Percentiles rank a stretch among this genome's conserved stretches.
These are phyloP conservation scores for Beauveria asiatica DNA, from an alignment of 2,329 filamentous ascomycete genomes.

Conservation along the genomic window DNA sequence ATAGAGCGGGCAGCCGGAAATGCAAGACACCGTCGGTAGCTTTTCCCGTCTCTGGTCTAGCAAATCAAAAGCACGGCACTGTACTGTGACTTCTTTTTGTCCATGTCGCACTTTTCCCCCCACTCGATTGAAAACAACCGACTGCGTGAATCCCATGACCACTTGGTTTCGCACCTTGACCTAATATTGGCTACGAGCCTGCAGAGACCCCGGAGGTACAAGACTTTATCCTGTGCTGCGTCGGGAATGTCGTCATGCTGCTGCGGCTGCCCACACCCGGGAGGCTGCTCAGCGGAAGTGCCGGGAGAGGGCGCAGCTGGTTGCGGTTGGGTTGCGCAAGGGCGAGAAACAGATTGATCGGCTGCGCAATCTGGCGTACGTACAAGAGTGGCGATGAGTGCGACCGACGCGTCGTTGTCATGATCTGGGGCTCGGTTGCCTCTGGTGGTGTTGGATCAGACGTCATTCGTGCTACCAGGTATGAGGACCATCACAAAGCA, in stretches of 20 bases:
- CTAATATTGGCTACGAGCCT: neutral
- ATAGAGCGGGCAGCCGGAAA: neutral
- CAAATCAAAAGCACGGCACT: no score
- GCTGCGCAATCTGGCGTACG: neutral
- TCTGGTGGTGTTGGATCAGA: neutral
- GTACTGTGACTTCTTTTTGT: no score
- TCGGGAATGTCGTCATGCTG: neutral
- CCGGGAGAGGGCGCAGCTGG: no score
- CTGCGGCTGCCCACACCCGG: neutral
- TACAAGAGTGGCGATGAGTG: neutral
- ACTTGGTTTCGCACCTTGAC: neutral
- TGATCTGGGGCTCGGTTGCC: neutral
- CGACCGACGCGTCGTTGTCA: neutral
- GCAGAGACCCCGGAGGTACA: neutral
- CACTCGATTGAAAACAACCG: neutral
- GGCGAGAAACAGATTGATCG: neutral
- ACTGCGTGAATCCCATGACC: neutral
- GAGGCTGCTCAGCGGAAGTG: no score
- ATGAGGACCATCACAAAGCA: no score
- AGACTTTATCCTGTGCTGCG: neutral
- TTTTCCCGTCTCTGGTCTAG: neutral
- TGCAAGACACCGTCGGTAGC: conserved; percentile 1
- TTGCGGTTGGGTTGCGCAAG: neutral
- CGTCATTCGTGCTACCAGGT: neutral
- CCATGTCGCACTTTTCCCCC: neutral